These are phyloP conservation scores for Carex parvula DNA, from an alignment of 176 grass and related monocot species.

Conservation along the genomic window DNA sequence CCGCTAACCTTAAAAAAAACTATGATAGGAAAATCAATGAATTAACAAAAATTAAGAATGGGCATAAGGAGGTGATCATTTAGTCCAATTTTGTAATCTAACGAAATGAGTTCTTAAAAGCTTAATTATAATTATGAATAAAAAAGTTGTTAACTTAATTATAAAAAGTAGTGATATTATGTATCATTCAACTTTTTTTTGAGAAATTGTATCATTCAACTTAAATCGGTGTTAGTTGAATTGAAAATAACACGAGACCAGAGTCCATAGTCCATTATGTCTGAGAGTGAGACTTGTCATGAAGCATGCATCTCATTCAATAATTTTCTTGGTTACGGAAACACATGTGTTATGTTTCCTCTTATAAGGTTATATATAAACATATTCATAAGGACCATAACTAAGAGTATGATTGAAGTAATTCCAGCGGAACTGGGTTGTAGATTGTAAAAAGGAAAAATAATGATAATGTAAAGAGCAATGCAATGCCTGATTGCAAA, in stretches of 20 bases:
- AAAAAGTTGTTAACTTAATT: not conserved
- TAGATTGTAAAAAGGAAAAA: not conserved
- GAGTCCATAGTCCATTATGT: too few species aligned
- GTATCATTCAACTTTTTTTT: too few species aligned
- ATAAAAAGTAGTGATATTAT: not conserved
- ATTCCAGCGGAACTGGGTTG: not conserved
- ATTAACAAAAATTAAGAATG: too few species aligned
- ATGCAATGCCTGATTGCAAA: not conserved
- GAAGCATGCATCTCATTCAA: not conserved
- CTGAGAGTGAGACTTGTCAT: too few species aligned
- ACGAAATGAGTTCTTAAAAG: too few species aligned
- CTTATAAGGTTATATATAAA: not conserved
- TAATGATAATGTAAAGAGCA: slow-evolving; percentile 2
- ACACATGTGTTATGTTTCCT: not conserved
- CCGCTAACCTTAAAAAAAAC: too few species aligned
- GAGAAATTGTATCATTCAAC: not conserved
- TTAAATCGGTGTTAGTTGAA: not conserved
- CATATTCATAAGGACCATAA: not conserved
- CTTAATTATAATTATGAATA: too few species aligned
- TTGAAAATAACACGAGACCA: not conserved
- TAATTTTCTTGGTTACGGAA: not conserved
- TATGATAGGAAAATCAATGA: too few species aligned
- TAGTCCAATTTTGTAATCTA: too few species aligned
- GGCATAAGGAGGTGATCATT: too few species aligned
- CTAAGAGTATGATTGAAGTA: not conserved